Base-by-base conservation (phyloP, 2,329 filamentous ascomycete species). In the Esteya vermicola region DNA sequence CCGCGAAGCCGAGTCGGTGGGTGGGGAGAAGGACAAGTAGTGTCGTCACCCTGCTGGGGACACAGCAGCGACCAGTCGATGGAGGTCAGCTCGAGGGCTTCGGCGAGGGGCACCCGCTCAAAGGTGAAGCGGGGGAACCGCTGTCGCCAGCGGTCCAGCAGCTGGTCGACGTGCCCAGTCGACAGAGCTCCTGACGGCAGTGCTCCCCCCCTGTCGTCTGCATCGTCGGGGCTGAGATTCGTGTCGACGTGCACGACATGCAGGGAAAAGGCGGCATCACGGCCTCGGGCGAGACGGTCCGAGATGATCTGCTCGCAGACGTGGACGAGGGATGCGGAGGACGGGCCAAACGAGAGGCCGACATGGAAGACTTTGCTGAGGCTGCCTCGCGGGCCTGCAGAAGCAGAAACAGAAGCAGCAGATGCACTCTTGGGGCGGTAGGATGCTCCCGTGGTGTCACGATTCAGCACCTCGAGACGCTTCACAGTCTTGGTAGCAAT, bases 261-360 rank as follows among this genome's bases (percentile, higher is more conserved):
- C 28, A 93, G 61, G 35, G 79, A 72, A 54, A 84, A 94, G 1
- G 75, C 72, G 5, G 73, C 62, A 38, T 76, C 70, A 5, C 75
- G 72, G 48, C 75, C 76, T 44, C 74, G 78, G 33, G 68, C 64
- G 31, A 70, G 66, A 54, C 89, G 81, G 40, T 68, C 70, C 47
- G 72, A 65, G 34, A 82, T 65, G 52, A 85, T 82, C 44, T 70
- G 63, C 56, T 84, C 72, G 40, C 96, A 64, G 19, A 93, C 68
- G 50, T 89, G 73, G 23, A 93, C 65, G 33, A 98, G 65, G 13
- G 77, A 73, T 13, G 81, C 69, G 0, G 89, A 96, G 2, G 83
- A 91, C 2, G 81, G 65, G 1, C 91, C 89, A 51, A 85, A 79
- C 0, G 88, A 94, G 2, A 95, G 63, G 6, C 86, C 85, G 18